Base-by-base conservation (phyloP, 345 rosid genomes). In the Corchorus capsularis region DNA sequence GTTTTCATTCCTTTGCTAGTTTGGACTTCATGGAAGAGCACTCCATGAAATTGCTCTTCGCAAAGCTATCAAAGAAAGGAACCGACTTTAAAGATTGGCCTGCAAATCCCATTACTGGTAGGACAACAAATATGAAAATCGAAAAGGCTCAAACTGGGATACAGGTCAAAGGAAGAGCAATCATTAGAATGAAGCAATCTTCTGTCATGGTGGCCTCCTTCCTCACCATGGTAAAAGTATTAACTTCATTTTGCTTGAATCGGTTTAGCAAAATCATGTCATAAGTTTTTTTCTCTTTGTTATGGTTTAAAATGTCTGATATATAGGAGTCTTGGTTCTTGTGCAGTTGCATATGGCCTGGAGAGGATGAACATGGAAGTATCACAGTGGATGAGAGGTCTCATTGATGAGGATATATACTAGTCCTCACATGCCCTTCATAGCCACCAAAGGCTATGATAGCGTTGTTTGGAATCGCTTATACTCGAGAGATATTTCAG, bases 201-300 rank as follows among this genome's bases (percentile, higher is more conserved):
- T 95, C 85, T 95, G 99, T 76, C 98, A 95, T 20, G 99, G 98
- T 9, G 98, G 99, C 71, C 91, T 95, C 77, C 97, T 93, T 81
- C 98, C 99, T 84, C 94, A 83, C 77, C 98, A 95, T 55, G 99
- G 98, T 95, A 89, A 65, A 37, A 49, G 52, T 49, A 0, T 35
- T 45, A 43, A 55, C 66, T 34, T 64, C 63, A 17, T 52, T 80
- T 27, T 62, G 15, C 17, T 63, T 72, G 72, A 82, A 63, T 35
- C 55, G 14, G 75, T 19, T 35, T 19, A 50, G 39, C 41, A 14
- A 14, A 41, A 61, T 39, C 32, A 55, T 19, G 19, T 61, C 43
- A 37, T 35, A 61, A 53, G 68, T 66, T 27, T 66, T n/a, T n/a
- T 75, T n/a, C 4, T 64, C 59, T 64, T 20, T 35, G 45, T 41